These are phyloP conservation scores for Lyophyllum semitale DNA, from an alignment of 768 basidiomycete species.

Conservation along the genomic window DNA sequence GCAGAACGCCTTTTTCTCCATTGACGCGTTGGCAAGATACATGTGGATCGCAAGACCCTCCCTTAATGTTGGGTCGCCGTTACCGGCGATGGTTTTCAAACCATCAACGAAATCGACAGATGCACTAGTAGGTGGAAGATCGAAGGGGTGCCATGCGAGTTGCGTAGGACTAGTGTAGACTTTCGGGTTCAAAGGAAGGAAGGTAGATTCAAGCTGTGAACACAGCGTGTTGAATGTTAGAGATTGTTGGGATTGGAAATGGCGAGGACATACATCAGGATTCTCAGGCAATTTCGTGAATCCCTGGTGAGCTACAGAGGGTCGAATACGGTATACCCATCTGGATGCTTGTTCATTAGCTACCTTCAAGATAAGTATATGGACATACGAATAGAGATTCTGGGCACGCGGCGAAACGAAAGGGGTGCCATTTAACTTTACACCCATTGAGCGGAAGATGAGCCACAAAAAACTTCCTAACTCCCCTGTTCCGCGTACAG, in stretches of 20 bases:
- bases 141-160: conserved; percentile 66
- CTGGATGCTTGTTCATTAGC: conserved; percentile 25
- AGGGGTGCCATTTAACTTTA: conserved; percentile 59
- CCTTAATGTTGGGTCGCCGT: conserved; percentile 61
- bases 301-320: conserved; percentile 67
- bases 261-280: conserved; percentile 47
- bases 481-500: conserved; percentile 61
- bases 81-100: conserved; percentile 63
- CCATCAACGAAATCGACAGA: conserved; percentile 59
- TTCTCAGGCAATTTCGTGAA: conserved; percentile 58
- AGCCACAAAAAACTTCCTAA: neutral
- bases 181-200: conserved; percentile 59
- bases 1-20: conserved; percentile 62
- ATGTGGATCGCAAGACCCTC: conserved; percentile 69
- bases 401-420: conserved; percentile 60
- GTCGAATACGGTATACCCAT: conserved; percentile 69
- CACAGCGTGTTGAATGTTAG: too few species aligned
- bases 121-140: conserved; percentile 42
- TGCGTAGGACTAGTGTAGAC: conserved; percentile 65
- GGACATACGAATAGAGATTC: conserved; percentile 50
- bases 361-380: neutral
- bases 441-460: neutral
- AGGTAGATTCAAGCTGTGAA: conserved; percentile 59
- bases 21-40: conserved; percentile 59
- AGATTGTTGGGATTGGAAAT: neutral